Conservation (phyloP, 345 rosid species). For the Syzygium oleosum region DNA sequence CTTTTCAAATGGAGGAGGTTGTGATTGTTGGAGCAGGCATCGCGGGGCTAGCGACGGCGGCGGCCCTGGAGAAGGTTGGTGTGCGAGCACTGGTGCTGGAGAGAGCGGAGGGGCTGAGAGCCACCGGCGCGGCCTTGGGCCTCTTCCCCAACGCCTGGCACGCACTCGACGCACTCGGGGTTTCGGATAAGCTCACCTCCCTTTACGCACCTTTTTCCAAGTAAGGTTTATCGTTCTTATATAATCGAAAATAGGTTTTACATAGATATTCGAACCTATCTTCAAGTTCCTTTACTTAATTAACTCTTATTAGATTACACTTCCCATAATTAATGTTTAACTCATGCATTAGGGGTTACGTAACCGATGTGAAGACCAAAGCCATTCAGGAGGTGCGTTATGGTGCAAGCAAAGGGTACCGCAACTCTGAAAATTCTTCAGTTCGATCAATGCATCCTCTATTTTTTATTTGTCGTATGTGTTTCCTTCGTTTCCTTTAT, state of each 20-base stretch:
- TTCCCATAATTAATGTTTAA: background rate
- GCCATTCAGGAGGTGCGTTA: background rate
- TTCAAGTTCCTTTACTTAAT: background rate
- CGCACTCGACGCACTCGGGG: constrained; percentile 35
- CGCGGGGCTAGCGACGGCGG: constrained; percentile 28
- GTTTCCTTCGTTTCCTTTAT: background rate
- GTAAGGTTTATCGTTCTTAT: too few relatives aligned
- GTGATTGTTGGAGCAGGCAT: constrained; percentile 30
- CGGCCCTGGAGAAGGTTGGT: constrained; percentile 30
- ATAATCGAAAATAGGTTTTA: background rate
- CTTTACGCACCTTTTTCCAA: background rate
- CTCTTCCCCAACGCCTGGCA: constrained; percentile 29
- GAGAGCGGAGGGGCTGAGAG: constrained; percentile 12
- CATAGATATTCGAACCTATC: background rate
- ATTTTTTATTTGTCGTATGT: too few relatives aligned
- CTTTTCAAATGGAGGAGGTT: constrained; percentile 9
- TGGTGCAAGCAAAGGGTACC: background rate
- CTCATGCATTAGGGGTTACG: background rate
- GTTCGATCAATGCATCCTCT: background rate
- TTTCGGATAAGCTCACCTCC: constrained; percentile 22
- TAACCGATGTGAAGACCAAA: constrained; percentile 15
- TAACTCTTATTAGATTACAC: background rate
- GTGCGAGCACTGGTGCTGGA: constrained; percentile 21
- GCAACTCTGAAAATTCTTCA: background rate
- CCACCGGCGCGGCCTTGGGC: constrained; percentile 19